Base-by-base conservation (phyloP, 2,329 filamentous ascomycete species). In the Alternaria angustiovoidea region DNA sequence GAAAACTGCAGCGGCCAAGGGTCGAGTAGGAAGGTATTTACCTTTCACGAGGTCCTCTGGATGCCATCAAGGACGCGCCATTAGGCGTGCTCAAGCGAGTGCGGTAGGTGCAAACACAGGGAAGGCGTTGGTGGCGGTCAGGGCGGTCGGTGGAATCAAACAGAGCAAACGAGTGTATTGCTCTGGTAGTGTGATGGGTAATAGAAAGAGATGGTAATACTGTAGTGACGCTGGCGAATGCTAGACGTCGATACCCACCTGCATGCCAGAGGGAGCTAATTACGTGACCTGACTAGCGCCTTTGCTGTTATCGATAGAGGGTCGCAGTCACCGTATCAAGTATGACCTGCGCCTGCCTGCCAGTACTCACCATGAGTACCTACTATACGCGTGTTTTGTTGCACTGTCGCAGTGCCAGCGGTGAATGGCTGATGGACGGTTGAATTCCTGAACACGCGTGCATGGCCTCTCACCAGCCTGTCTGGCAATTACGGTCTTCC, bases 71-170 rank as follows among this genome's bases (percentile, higher is more conserved):
- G 70, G 69, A 63, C 61, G 61, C 71, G 76, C 76, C 76, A 78
- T 79, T 76, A 75, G 73, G 75, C 73, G 72, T 71, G 72, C 68
- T 68, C 69, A 73, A 76, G 75, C 73, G 75, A 75, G 67, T 71
- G 73, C 66, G 66, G 73, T 69, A 65, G 61, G 63, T 63, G 61
- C 65, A 71, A 65, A 67, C 61, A 65, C 64, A 62, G 56, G 55
- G 52, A 57, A 58, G 44, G 46, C 47, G 42, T 58, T 36, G 48
- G 47, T 44, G 24, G 46, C 49, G 38, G 48, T 51, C 59, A 62
- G 62, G 49, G 57, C 55, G 53, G 49, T 34, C 44, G 47, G 26
- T 46, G 20, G 36, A 16, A 11, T 16, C 41, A 54, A 20, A 59
- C 51, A 16, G 62, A 43, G 59, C 65, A 65, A 63, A 56, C 53